Conservation (phyloP, 441 rosid species). For the Brassica hybrid region DNA sequence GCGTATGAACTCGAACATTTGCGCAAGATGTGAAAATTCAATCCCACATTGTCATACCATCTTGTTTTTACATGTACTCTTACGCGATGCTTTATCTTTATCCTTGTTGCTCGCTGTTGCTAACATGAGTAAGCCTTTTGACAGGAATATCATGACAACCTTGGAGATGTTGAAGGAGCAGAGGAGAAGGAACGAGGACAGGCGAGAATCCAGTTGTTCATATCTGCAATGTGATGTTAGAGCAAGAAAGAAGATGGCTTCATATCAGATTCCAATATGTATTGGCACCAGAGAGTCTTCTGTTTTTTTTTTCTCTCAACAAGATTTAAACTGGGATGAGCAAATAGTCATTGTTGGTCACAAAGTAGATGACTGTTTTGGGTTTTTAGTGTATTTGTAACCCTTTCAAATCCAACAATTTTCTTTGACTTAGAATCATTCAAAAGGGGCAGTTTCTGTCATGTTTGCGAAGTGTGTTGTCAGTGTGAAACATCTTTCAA, state of each 20-base stretch:
- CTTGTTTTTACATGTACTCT: background rate
- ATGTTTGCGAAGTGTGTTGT: background rate
- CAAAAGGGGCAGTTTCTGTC: too few relatives aligned
- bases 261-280: too few relatives aligned
- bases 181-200: constrained; percentile 92
- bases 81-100: background rate
- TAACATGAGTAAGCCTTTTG: constrained; percentile 6
- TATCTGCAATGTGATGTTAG: constrained; percentile 58
- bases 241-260: background rate
- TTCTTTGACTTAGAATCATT: too few relatives aligned
- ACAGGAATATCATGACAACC: constrained; percentile 93
- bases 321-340: too few relatives aligned
- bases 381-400: too few relatives aligned
- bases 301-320: too few relatives aligned
- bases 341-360: too few relatives aligned
- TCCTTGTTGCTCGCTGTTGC: background rate
- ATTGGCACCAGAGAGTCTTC: too few relatives aligned
- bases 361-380: too few relatives aligned
- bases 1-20: background rate
- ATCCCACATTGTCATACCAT: background rate
- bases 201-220: constrained; percentile 71
- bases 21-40: background rate
- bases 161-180: constrained; percentile 91
- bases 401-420: too few relatives aligned
- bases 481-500: background rate